Conservation (phyloP, 2,329 filamentous ascomycete species). For the Ceratocystiopsis brevicomis region DNA sequence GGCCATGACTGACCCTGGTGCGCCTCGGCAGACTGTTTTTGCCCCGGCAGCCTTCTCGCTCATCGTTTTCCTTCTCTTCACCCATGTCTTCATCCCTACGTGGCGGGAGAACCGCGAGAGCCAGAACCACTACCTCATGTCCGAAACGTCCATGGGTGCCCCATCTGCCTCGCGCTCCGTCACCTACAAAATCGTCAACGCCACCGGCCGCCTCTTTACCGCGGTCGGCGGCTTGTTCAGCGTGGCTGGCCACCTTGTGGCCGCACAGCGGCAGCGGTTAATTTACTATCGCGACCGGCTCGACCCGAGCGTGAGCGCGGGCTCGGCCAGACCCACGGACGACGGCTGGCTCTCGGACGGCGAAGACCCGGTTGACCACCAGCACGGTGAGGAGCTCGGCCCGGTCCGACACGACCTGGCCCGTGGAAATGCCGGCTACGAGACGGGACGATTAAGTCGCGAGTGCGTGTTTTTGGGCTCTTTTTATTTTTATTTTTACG, state of each 20-base stretch:
- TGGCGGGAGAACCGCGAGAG: constrained; percentile 53
- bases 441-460: constrained; percentile 48
- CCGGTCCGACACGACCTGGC: constrained; percentile 28
- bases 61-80: constrained; percentile 44
- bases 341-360: constrained; percentile 23
- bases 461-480: constrained; percentile 32
- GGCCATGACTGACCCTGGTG: background rate
- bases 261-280: background rate
- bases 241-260: too few relatives aligned
- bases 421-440: constrained; percentile 22
- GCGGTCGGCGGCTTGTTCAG: too few relatives aligned
- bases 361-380: constrained; percentile 11
- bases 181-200: too few relatives aligned
- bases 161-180: too few relatives aligned
- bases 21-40: constrained; percentile 40
- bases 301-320: background rate
- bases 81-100: constrained; percentile 45
- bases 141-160: too few relatives aligned
- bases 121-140: constrained; percentile 29
- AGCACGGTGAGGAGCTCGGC: constrained; percentile 49
- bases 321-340: constrained; percentile 16
- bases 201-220: too few relatives aligned
- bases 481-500: background rate
- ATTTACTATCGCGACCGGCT: too few relatives aligned
- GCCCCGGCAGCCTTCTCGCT: constrained; percentile 54